phyloP scores from a whole-genome alignment of 2,329 filamentous ascomycete species.

The Coleophoma cylindrospora region DNA sequence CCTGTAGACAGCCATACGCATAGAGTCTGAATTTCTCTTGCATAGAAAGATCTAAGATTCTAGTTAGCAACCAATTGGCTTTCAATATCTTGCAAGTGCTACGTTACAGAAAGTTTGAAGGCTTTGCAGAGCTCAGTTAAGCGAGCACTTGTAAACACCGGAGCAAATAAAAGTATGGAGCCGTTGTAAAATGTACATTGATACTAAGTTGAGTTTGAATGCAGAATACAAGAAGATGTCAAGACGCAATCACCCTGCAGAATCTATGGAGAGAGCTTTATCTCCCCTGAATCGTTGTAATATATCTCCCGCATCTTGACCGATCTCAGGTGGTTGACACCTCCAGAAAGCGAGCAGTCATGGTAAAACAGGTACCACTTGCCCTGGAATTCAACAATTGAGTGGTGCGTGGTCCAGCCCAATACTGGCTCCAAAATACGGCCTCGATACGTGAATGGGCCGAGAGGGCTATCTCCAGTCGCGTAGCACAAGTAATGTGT shows the following conservation, averaged over 20 bases:
- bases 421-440: conserved; percentile 70
- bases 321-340: conserved; percentile 65
- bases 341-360: conserved; percentile 63
- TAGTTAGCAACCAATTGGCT: too few relatives aligned
- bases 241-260: not conserved
- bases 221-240: too few relatives aligned
- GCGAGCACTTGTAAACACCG: too few relatives aligned
- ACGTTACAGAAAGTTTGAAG: too few relatives aligned
- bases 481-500: conserved; percentile 72
- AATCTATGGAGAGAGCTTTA: conserved; percentile 30
- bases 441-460: conserved; percentile 69
- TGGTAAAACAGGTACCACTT: conserved; percentile 75
- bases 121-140: too few relatives aligned
- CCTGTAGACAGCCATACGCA: too few relatives aligned
- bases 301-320: conserved; percentile 74
- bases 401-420: conserved; percentile 80
- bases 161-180: too few relatives aligned
- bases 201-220: too few relatives aligned
- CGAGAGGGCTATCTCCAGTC: conserved; percentile 56
- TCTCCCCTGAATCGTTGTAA: conserved; percentile 62
- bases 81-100: too few relatives aligned
- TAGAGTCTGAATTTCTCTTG: too few relatives aligned
- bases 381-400: conserved; percentile 67
- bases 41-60: too few relatives aligned
- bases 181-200: too few relatives aligned